Evolutionary conservation across 2,329 filamentous ascomycete species (phyloP).

Genomic region (Phialemoniopsis sp.): DNA sequence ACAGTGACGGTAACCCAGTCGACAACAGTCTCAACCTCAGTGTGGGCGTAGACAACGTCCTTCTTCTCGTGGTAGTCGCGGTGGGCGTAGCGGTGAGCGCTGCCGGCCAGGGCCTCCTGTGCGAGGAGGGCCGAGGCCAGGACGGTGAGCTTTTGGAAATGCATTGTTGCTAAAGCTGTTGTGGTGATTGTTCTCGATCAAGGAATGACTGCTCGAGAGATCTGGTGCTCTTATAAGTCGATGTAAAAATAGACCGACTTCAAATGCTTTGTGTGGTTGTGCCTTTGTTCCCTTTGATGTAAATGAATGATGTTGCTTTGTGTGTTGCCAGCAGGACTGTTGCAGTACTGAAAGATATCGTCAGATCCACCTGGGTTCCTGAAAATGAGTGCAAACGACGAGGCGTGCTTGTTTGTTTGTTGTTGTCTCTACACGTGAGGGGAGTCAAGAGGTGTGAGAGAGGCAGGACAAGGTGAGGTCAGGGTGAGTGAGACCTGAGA

Average conservation of each 20-base stretch:
- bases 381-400: slow-evolving; percentile 8
- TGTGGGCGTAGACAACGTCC: slow-evolving; percentile 21
- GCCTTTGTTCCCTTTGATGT: slow-evolving; percentile 1
- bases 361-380: slow-evolving; percentile 7
- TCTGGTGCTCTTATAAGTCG: not conserved
- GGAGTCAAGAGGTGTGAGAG: not conserved
- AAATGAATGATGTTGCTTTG: not conserved
- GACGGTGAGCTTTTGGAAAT: slow-evolving; percentile 33
- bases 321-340: slow-evolving; percentile 12
- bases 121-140: slow-evolving; percentile 38
- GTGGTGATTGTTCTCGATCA: slow-evolving; percentile 1
- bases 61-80: slow-evolving; percentile 26
- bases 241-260: not conserved
- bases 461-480: not conserved
- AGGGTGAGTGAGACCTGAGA: not conserved
- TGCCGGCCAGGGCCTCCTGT: slow-evolving; percentile 36
- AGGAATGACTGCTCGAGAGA: slow-evolving; percentile 1
- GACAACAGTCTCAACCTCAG: slow-evolving; percentile 27
- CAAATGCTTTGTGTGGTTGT: slow-evolving; percentile 3
- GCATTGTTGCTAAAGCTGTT: slow-evolving; percentile 27
- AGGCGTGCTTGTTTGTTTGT: too few species aligned
- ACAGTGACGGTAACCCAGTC: slow-evolving; percentile 39
- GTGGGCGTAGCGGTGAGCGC: slow-evolving; percentile 36
- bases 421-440: too few species aligned
- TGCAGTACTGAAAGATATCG: slow-evolving; percentile 1